A percentile compares a stretch with the other conserved stretches of the same genome.
Conservation (phyloP, 345 rosid genomes). For the Syzygium jambos region DNA sequence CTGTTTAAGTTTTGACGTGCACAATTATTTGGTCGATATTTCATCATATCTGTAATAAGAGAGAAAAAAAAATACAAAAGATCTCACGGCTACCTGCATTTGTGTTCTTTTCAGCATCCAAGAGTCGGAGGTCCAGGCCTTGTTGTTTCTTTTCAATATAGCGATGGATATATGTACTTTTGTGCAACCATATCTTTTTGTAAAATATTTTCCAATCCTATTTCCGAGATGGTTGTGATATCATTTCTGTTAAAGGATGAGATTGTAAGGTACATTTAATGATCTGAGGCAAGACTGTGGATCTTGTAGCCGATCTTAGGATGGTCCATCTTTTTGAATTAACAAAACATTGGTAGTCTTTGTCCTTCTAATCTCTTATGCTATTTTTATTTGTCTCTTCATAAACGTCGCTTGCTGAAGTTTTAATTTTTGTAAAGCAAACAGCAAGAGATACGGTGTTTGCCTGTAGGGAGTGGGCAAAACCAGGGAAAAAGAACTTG, state of each 20-base stretch:
- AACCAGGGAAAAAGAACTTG: conserved; percentile 69
- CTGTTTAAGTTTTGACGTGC: neutral
- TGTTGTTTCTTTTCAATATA: conserved; percentile 53
- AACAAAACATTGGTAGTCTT: neutral
- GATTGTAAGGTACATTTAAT: neutral
- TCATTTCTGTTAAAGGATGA: neutral
- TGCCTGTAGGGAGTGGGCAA: conserved; percentile 74
- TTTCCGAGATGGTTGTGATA: neutral
- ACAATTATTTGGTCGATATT: neutral
- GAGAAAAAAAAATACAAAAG: conserved; percentile 8
- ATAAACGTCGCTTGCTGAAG: neutral
- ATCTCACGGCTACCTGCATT: neutral
- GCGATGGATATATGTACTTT: conserved; percentile 52
- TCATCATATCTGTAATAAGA: neutral
- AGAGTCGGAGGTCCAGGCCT: conserved; percentile 91
- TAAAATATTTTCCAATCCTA: neutral
- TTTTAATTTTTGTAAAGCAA: neutral
- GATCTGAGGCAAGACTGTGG: neutral
- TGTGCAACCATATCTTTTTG: neutral
- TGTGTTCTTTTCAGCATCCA: conserved; percentile 46
- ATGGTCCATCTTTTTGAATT: neutral
- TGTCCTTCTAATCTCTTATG: neutral
- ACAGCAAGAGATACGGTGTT: neutral
- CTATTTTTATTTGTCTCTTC: neutral
- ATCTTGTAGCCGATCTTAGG: neutral